A percentile compares a stretch with the other conserved stretches of the same genome.
phyloP scores from a whole-genome alignment of 345 rosid species.

The Zanthoxylum bungeanum region DNA sequence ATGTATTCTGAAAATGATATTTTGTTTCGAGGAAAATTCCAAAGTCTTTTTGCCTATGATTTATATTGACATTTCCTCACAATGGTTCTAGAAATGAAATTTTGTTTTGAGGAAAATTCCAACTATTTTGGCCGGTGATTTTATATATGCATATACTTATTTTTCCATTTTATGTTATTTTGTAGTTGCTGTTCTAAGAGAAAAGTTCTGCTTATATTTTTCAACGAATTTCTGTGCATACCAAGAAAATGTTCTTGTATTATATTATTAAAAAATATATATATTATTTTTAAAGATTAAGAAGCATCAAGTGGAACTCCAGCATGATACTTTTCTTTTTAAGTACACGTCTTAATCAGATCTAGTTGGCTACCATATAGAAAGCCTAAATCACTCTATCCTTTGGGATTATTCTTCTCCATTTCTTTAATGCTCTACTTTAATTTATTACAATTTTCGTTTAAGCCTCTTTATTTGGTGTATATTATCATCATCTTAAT shows the following conservation, averaged over 20 bases:
- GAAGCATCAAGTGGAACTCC: too few species aligned
- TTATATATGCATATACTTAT: background rate
- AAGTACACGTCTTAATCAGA: background rate
- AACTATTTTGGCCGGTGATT: background rate
- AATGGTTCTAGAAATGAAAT: background rate
- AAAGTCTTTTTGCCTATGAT: background rate
- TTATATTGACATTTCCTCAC: background rate
- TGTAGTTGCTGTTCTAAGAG: background rate
- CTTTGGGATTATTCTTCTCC: background rate
- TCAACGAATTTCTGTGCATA: background rate
- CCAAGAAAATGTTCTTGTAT: background rate
- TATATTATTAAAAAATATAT: background rate
- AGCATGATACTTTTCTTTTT: too few species aligned
- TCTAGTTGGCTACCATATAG: background rate
- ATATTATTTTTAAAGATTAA: too few species aligned
- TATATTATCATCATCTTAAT: too few species aligned
- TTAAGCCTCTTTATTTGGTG: too few species aligned
- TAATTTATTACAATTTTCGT: too few species aligned
- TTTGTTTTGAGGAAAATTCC: background rate
- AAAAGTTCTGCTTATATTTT: background rate
- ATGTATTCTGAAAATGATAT: background rate
- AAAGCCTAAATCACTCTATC: background rate
- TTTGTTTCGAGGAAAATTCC: background rate
- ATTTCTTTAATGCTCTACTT: too few species aligned
- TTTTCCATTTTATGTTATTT: background rate